Evolutionary conservation across 805 yeast species (phyloP).

Genomic region (Lachancea kluyveri): DNA sequence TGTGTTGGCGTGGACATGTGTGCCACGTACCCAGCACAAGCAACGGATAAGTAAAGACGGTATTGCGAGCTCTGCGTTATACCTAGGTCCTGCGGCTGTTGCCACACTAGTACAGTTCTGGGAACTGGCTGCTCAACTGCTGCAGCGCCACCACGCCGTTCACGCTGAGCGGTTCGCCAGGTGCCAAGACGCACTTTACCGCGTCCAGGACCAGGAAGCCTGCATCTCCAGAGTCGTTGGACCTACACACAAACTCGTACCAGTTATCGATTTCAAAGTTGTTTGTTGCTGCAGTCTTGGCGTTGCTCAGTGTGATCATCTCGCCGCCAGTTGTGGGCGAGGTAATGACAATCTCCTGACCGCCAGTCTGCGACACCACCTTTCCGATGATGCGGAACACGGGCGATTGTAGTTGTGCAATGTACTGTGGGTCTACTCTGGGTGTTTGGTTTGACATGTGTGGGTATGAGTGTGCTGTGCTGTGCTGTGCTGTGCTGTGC

Average conservation of each 20-base stretch:
- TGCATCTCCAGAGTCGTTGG: slow-evolving; percentile 29
- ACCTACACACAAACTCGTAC: slow-evolving; percentile 32
- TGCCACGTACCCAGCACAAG: no score
- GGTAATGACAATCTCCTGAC: slow-evolving; percentile 19
- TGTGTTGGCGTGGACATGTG: slow-evolving; percentile 2
- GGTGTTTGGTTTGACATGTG: slow-evolving; percentile 31
- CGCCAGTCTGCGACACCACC: slow-evolving; percentile 27
- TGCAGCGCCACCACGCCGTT: slow-evolving; percentile 30
- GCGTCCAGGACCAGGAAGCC: slow-evolving; percentile 31
- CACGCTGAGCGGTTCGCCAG: slow-evolving; percentile 26
- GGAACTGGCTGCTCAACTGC: slow-evolving; percentile 23
- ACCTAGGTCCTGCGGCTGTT: neutral
- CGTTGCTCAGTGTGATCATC: slow-evolving; percentile 25
- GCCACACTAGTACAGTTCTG: slow-evolving; percentile 23
- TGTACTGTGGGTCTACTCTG: slow-evolving; percentile 27
- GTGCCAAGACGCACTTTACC: slow-evolving; percentile 22
- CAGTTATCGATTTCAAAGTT: slow-evolving; percentile 25
- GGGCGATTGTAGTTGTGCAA: slow-evolving; percentile 19
- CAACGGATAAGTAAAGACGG: no score
- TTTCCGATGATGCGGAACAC: slow-evolving; percentile 30
- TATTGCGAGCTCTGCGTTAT: no score
- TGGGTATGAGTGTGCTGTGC: slow-evolving; percentile 2
- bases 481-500: no score
- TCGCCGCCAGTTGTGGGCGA: slow-evolving; percentile 25
- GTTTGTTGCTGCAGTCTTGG: slow-evolving; percentile 20